A percentile compares a stretch with the other conserved stretches of the same genome.
Conservation (phyloP, 2,329 filamentous ascomycete species). For the Sarocladium kiliense region DNA sequence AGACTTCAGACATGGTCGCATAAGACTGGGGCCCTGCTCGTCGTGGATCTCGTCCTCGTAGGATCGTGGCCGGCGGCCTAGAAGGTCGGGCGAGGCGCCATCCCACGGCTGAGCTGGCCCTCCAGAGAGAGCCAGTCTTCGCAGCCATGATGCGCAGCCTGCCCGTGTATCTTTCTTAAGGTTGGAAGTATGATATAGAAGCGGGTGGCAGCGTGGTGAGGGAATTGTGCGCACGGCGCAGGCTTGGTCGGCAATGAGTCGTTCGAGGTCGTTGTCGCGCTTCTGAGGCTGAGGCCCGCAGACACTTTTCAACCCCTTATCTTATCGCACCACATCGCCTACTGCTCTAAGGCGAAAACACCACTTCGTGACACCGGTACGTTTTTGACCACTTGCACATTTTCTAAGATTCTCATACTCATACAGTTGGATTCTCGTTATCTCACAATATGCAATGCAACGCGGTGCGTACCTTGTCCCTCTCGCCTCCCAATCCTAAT, state of each 20-base stretch:
- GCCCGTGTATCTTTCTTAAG: background rate
- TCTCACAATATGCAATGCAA: too few species aligned
- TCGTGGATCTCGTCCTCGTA: background rate
- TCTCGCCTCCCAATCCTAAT: too few species aligned
- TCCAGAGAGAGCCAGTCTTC: background rate
- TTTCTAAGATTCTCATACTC: too few species aligned
- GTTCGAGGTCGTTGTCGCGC: background rate
- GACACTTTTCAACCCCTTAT: slow-evolving; percentile 2
- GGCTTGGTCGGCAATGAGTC: background rate
- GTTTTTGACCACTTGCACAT: too few species aligned
- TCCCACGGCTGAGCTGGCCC: background rate
- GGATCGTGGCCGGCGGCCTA: background rate
- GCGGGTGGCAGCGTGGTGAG: too few species aligned
- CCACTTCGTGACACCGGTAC: too few species aligned
- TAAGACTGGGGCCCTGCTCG: background rate
- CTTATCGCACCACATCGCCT: background rate
- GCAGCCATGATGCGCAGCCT: background rate
- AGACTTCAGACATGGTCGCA: background rate
- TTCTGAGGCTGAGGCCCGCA: background rate
- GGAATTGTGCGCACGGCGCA: too few species aligned
- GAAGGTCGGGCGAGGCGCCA: background rate
- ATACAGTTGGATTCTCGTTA: too few species aligned
- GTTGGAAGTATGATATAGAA: background rate
- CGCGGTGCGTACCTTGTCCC: too few species aligned
- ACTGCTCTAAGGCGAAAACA: too few species aligned